These are phyloP conservation scores for Cymbidium sinense DNA, from an alignment of 106 monocot species.

Conservation along the genomic window DNA sequence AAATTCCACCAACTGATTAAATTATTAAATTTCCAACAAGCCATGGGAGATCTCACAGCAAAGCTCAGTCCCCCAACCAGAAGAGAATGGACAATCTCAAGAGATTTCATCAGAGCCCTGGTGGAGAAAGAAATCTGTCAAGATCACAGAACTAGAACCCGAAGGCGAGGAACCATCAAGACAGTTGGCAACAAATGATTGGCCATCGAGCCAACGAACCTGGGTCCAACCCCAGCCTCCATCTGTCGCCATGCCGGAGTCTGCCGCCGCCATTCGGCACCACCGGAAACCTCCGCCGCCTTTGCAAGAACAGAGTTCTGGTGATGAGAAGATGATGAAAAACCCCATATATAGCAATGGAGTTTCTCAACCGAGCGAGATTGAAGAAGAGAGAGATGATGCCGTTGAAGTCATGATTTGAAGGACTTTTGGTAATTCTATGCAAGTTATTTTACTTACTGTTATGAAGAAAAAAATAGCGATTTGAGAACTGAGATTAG, in stretches of 20 bases:
- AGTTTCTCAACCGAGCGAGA: constrained; percentile 6
- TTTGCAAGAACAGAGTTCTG: constrained; percentile 22
- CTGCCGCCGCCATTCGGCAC: constrained; percentile 71
- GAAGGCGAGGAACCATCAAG: constrained; percentile 35
- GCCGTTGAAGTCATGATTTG: constrained; percentile 12
- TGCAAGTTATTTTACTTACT: too few relatives aligned
- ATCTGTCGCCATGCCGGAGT: constrained; percentile 67
- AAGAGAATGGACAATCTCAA: constrained; percentile 11
- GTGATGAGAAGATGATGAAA: constrained; percentile 9
- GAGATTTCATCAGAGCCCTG: constrained; percentile 38
- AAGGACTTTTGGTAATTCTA: not conserved
- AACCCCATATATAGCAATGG: constrained; percentile 6
- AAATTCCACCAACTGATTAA: constrained; percentile 2
- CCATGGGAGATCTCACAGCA: constrained; percentile 34
- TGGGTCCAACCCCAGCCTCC: constrained; percentile 97
- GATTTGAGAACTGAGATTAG: too few relatives aligned
- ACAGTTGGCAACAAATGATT: constrained; percentile 10
- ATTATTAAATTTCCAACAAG: constrained; percentile 13
- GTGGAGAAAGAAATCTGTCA: constrained; percentile 43
- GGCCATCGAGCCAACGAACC: constrained; percentile 19
- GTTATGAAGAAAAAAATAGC: too few relatives aligned
- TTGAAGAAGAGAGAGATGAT: constrained; percentile 20
- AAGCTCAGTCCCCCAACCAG: constrained; percentile 7
- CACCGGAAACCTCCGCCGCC: constrained; percentile 36
- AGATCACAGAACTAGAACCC: constrained; percentile 56